Conservation (phyloP, 2,329 filamentous ascomycete genomes). For the Scedosporium minutisporum region DNA sequence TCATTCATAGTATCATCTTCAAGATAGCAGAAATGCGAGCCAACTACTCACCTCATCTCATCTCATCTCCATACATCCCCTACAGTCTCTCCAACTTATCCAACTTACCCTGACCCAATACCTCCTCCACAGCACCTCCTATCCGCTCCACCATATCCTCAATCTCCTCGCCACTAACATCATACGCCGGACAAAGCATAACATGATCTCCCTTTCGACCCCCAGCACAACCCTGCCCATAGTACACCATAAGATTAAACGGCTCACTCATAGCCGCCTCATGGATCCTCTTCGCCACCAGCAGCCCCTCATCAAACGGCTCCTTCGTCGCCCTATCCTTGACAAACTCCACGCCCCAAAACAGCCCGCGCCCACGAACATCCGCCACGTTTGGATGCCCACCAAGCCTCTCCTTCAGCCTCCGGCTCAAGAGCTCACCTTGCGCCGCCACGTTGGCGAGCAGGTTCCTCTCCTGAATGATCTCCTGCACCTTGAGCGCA, state of each 20-base stretch:
- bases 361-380: constrained; percentile 48
- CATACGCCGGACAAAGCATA: constrained; percentile 61
- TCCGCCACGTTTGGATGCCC: constrained; percentile 45
- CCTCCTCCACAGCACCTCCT: not conserved
- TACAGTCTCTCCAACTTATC: not conserved
- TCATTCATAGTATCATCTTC: not conserved
- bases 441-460: constrained; percentile 47
- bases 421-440: constrained; percentile 36
- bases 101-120: not conserved
- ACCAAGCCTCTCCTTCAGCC: constrained; percentile 32
- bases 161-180: constrained; percentile 33
- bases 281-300: not conserved
- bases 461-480: constrained; percentile 47
- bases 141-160: not conserved
- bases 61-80: not conserved
- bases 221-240: constrained; percentile 50
- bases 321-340: constrained; percentile 23
- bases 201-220: constrained; percentile 58
- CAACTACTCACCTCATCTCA: not conserved
- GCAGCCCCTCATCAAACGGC: constrained; percentile 20
- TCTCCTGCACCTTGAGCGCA: constrained; percentile 51
- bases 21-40: not conserved
- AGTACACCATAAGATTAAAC: constrained; percentile 41
- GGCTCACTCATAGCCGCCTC: not conserved
- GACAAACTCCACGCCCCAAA: constrained; percentile 40